phyloP scores from a whole-genome alignment of 1,284 basidiomycete genomes.

The Irpex sp. region DNA sequence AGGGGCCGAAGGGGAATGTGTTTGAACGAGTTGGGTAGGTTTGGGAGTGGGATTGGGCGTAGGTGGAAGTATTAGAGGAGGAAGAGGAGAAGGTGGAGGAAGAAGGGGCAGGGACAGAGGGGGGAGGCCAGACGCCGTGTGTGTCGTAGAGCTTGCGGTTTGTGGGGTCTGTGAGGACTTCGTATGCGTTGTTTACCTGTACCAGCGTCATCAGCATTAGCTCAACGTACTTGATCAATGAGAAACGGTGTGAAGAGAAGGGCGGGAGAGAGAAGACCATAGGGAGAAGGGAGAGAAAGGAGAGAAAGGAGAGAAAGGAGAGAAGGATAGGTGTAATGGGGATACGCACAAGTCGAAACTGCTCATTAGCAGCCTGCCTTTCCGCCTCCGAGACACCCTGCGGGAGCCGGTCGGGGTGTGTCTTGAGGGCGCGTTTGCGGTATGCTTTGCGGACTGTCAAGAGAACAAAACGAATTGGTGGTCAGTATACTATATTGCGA shows the following conservation, averaged over 20 bases:
- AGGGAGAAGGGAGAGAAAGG: too few species aligned
- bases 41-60: conserved; percentile 25
- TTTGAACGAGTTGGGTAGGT: too few species aligned
- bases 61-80: too few species aligned
- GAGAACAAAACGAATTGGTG: not conserved
- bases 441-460: conserved; percentile 49
- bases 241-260: not conserved
- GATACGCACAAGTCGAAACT: conserved; percentile 38
- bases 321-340: too few species aligned
- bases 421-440: conserved; percentile 40
- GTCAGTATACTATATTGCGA: not conserved
- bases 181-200: conserved; percentile 50
- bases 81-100: not conserved
- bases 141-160: conserved; percentile 28
- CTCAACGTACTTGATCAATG: too few species aligned
- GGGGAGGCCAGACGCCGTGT: conserved; percentile 22
- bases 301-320: too few species aligned
- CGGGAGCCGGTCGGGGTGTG: conserved; percentile 47
- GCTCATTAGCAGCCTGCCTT: conserved; percentile 40
- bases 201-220: not conserved
- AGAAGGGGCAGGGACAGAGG: conserved; percentile 4
- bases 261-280: not conserved
- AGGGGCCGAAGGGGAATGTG: conserved; percentile 1
- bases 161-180: conserved; percentile 40
- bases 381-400: conserved; percentile 33